Percentiles rank a stretch among this genome's conserved stretches.
Conservation (phyloP, 2,329 filamentous ascomycete genomes). For the Claviceps purpurea region DNA sequence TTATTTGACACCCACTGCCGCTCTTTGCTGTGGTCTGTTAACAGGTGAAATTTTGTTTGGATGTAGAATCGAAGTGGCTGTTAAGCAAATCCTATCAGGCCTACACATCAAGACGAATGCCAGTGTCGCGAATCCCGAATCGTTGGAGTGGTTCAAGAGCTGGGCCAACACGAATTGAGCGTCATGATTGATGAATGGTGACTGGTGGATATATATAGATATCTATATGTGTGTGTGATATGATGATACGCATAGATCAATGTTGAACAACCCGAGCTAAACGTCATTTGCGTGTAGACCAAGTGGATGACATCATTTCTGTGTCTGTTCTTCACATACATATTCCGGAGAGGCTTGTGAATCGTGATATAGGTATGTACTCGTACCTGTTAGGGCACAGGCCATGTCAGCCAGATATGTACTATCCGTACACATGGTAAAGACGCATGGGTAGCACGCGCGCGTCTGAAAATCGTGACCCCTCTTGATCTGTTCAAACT, state of each 20-base stretch:
- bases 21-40: neutral
- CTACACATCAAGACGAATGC: constrained; percentile 78
- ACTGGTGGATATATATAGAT: neutral
- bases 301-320: too few relatives aligned
- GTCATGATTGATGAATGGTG: neutral
- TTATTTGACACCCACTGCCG: neutral
- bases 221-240: neutral
- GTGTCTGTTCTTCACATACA: too few relatives aligned
- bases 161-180: constrained; percentile 50
- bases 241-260: neutral
- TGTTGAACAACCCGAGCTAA: too few relatives aligned
- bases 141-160: constrained; percentile 72
- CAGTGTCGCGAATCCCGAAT: constrained; percentile 83
- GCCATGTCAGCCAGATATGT: too few relatives aligned
- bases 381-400: too few relatives aligned
- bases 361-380: too few relatives aligned
- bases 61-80: constrained; percentile 72
- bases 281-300: too few relatives aligned
- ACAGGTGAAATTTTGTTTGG: neutral
- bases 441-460: too few relatives aligned
- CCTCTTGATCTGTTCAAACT: too few relatives aligned
- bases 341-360: too few relatives aligned
- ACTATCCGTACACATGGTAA: too few relatives aligned
- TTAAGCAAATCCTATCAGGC: constrained; percentile 90
- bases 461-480: too few relatives aligned